phyloP scores from a whole-genome alignment of 495 filamentous ascomycete species.

The Daldinia decipiens region DNA sequence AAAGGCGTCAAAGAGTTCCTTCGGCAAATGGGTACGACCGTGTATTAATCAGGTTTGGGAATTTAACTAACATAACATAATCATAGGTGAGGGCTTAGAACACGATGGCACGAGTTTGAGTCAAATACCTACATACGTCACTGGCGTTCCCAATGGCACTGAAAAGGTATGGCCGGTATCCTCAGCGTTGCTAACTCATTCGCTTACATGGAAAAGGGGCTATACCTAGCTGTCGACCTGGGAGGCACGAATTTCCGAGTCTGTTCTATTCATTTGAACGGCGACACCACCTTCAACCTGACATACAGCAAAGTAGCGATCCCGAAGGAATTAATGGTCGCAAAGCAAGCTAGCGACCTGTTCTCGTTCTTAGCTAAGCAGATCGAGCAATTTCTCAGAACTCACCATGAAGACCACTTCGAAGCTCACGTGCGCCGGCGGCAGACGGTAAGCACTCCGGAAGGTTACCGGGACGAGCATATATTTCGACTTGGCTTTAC shows the following conservation, averaged over 20 bases:
- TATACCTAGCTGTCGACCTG: conserved; percentile 95
- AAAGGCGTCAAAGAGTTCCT: conserved; percentile 86
- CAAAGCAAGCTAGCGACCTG: conserved; percentile 84
- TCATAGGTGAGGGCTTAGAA: conserved; percentile 77
- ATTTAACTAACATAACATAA: conserved; percentile 32
- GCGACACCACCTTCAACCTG: conserved; percentile 90
- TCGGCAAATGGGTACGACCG: conserved; percentile 75
- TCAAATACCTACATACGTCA: conserved; percentile 98
- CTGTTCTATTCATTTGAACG: conserved; percentile 90
- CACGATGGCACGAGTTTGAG: conserved; percentile 82
- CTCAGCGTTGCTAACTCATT: not conserved
- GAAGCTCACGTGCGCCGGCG: conserved; percentile 71
- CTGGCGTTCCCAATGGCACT: conserved; percentile 93
- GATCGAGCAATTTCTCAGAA: conserved; percentile 84
- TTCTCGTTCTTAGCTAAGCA: conserved; percentile 94
- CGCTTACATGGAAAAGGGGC: conserved; percentile 66
- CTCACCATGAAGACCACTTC: conserved; percentile 92
- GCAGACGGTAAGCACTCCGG: conserved; percentile 61
- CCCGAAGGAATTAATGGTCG: conserved; percentile 88
- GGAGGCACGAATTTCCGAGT: conserved; percentile 98
- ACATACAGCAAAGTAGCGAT: conserved; percentile 93
- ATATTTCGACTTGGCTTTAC: conserved; percentile 95
- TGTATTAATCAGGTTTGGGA: not conserved
- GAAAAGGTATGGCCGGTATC: conserved; percentile 72
- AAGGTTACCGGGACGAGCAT: conserved; percentile 69